Percentiles rank a stretch among this genome's conserved stretches.
Conservation (phyloP, 106 monocot species). For the Dioscorea zingiberensis region DNA sequence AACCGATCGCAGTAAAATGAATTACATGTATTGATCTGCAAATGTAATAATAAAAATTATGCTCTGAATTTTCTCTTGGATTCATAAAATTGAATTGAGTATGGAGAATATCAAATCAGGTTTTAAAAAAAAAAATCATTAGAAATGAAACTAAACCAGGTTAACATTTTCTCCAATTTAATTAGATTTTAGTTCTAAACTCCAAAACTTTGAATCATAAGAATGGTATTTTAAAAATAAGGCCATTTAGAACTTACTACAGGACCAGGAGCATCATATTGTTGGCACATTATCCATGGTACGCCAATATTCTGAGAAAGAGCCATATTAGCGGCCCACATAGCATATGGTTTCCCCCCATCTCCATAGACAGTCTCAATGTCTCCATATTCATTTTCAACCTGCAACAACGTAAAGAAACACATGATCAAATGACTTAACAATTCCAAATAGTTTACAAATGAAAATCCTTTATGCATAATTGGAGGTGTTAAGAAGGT, state of each 20-base stretch:
- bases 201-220: too few species aligned
- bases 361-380: slow-evolving; percentile 64
- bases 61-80: too few species aligned
- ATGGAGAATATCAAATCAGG: too few species aligned
- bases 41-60: background rate
- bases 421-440: background rate
- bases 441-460: too few species aligned
- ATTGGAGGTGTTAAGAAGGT: too few species aligned
- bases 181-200: too few species aligned
- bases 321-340: slow-evolving; percentile 97
- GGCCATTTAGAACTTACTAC: slow-evolving; percentile 40
- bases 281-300: slow-evolving; percentile 99
- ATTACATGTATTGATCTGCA: slow-evolving; percentile 98
- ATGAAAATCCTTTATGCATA: too few species aligned
- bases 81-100: too few species aligned
- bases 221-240: too few species aligned
- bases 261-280: slow-evolving; percentile 85
- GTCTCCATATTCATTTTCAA: slow-evolving; percentile 97
- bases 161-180: too few species aligned
- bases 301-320: slow-evolving; percentile 78
- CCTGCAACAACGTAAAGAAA: slow-evolving; percentile 27
- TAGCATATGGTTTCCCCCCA: slow-evolving; percentile 85
- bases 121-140: too few species aligned
- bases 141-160: too few species aligned
- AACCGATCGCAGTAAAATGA: slow-evolving; percentile 96